These are phyloP conservation scores for Abrus precatorius DNA, from an alignment of 306 rosid genomes.

Conservation along the genomic window DNA sequence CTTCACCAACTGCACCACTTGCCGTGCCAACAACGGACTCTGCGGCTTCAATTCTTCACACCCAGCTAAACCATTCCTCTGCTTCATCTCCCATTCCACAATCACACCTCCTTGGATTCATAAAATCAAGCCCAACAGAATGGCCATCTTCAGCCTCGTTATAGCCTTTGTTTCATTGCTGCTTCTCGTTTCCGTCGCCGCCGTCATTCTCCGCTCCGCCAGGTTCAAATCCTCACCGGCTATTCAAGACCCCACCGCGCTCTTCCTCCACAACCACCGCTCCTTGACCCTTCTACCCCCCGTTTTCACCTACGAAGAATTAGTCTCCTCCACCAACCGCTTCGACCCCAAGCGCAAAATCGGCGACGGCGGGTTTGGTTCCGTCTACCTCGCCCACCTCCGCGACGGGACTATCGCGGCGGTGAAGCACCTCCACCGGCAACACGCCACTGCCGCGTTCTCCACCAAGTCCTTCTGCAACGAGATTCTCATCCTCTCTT, in stretches of 20 bases:
- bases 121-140: slow-evolving; percentile 49
- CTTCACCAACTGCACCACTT: slow-evolving; percentile 67
- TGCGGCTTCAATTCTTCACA: slow-evolving; percentile 84
- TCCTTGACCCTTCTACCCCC: slow-evolving; percentile 81
- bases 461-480: slow-evolving; percentile 88
- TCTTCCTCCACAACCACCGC: slow-evolving; percentile 83
- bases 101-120: slow-evolving; percentile 65
- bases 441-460: slow-evolving; percentile 60
- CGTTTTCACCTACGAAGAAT: slow-evolving; percentile 82
- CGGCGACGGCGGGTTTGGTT: slow-evolving; percentile 97
- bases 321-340: slow-evolving; percentile 70
- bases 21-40: slow-evolving; percentile 56
- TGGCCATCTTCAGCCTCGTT: slow-evolving; percentile 47
- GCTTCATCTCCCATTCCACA: slow-evolving; percentile 53
- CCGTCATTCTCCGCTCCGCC: slow-evolving; percentile 55
- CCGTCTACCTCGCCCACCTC: slow-evolving; percentile 83
- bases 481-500: slow-evolving; percentile 89
- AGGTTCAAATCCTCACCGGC: slow-evolving; percentile 47
- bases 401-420: slow-evolving; percentile 77
- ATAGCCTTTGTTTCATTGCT: slow-evolving; percentile 59
- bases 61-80: slow-evolving; percentile 64
- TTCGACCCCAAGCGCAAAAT: slow-evolving; percentile 87
- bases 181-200: slow-evolving; percentile 42
- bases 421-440: slow-evolving; percentile 85
- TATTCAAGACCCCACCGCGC: slow-evolving; percentile 71